A percentile compares a stretch with the other conserved stretches of the same genome.
phyloP scores from a whole-genome alignment of 768 basidiomycete species.

The Termitomyces sp. region DNA sequence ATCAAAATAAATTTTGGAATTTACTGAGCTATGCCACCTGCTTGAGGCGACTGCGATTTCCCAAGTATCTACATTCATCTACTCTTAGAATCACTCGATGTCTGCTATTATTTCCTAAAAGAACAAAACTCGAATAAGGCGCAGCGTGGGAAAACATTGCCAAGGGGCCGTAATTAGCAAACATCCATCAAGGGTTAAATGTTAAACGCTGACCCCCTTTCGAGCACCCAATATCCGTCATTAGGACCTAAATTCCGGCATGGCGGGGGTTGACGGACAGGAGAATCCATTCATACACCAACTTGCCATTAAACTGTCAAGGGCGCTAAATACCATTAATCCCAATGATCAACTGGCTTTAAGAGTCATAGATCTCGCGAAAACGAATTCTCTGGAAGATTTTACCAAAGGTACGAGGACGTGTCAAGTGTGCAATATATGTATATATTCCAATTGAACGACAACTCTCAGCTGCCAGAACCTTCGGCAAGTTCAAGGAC shows the following conservation, averaged over 20 bases:
- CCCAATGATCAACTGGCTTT: slow-evolving; percentile 81
- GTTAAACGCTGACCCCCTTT: background rate
- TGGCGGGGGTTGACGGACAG: background rate
- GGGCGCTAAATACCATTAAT: slow-evolving; percentile 73
- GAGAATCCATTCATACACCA: slow-evolving; percentile 55
- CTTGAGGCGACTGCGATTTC: too few relatives aligned
- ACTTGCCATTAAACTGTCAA: slow-evolving; percentile 73
- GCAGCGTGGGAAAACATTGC: background rate
- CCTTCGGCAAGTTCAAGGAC: slow-evolving; percentile 85
- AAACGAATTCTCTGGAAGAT: slow-evolving; percentile 53
- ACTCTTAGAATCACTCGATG: too few relatives aligned
- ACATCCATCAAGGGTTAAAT: background rate
- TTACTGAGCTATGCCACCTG: background rate
- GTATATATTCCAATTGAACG: slow-evolving; percentile 1
- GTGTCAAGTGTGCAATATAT: background rate
- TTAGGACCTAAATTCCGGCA: background rate
- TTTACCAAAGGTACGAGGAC: slow-evolving; percentile 60
- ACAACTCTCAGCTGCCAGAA: slow-evolving; percentile 50
- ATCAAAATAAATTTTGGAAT: background rate
- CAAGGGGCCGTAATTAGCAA: background rate
- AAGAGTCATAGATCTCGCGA: slow-evolving; percentile 77
- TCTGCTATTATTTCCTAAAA: too few relatives aligned
- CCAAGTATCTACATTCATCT: too few relatives aligned
- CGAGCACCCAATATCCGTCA: background rate
- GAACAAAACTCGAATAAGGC: too few relatives aligned